Evolutionary conservation across 192 early-diverging fungal genomes (phyloP).

Genomic region (Coemansia sp.): DNA sequence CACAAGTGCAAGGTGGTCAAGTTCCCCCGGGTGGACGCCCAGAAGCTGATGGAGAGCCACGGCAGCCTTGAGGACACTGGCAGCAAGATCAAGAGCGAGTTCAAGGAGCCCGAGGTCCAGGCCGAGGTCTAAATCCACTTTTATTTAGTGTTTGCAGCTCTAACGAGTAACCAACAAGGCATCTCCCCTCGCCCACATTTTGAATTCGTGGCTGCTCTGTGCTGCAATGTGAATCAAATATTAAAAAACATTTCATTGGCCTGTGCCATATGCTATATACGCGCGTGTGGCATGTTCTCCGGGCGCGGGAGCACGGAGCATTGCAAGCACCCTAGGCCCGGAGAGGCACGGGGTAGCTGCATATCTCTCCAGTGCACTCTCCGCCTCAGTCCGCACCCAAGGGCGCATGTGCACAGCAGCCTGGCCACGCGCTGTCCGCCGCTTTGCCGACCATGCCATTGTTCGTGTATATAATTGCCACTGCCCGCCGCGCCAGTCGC

Average conservation of each 20-base stretch:
- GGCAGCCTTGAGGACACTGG: slow-evolving; percentile 73
- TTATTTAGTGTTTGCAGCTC: not conserved
- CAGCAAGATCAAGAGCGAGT: slow-evolving; percentile 81
- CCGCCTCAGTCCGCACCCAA: no score
- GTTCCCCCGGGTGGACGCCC: slow-evolving; percentile 91
- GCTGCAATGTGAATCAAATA: no score
- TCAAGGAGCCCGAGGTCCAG: slow-evolving; percentile 79
- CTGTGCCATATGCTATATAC: not conserved
- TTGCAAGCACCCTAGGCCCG: not conserved
- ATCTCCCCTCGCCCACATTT: no score
- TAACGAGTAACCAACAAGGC: not conserved
- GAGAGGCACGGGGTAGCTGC: not conserved
- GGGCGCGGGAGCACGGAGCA: not conserved
- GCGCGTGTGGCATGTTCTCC: no score
- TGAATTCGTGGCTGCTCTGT: no score
- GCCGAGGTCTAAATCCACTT: slow-evolving; percentile 55
- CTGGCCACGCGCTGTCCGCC: no score
- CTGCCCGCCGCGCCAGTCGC: no score
- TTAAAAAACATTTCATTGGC: not conserved
- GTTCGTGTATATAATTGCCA: no score
- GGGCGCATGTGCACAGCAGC: no score
- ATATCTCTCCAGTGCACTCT: no score
- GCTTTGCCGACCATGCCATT: no score
- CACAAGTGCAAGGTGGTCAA: slow-evolving; percentile 99
- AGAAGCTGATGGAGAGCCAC: slow-evolving; percentile 96